Conservation (phyloP, 1,284 basidiomycete genomes). For the Dichomitus squalens region DNA sequence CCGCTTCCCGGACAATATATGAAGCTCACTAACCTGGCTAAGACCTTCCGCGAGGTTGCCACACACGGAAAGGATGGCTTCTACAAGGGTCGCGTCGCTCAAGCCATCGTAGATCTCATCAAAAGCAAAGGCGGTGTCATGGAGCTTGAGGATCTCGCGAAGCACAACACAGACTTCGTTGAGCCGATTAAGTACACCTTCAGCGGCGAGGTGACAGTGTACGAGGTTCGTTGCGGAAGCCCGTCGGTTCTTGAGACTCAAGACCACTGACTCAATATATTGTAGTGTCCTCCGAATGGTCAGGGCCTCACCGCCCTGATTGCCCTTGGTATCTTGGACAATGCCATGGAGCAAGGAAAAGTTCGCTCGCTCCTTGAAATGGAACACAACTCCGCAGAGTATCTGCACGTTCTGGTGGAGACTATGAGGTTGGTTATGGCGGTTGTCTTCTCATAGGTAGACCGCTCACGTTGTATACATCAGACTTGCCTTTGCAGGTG, state of each 20-base stretch:
- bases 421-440: conserved; percentile 60
- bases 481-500: conserved; percentile 78
- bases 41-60: conserved; percentile 82
- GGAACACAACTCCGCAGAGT: conserved; percentile 87
- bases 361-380: conserved; percentile 73
- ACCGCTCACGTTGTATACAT: conserved; percentile 16
- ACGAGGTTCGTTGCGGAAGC: conserved; percentile 60
- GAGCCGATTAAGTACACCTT: conserved; percentile 93
- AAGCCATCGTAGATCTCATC: conserved; percentile 87
- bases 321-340: conserved; percentile 91
- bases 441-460: not conserved
- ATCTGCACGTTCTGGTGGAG: conserved; percentile 89
- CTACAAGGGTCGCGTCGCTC: conserved; percentile 87
- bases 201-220: conserved; percentile 77
- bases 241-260: not conserved
- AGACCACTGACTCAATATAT: not conserved
- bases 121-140: conserved; percentile 87
- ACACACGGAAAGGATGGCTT: conserved; percentile 88
- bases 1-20: conserved; percentile 81
- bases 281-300: conserved; percentile 89
- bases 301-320: conserved; percentile 93
- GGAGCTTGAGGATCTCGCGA: conserved; percentile 85
- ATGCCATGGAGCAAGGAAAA: conserved; percentile 75
- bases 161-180: conserved; percentile 78
- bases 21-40: conserved; percentile 77